Evolutionary conservation across 495 filamentous ascomycete species (phyloP), one percentile per base, ranked within the genome.

Genomic region (Podospora australis): DNA sequence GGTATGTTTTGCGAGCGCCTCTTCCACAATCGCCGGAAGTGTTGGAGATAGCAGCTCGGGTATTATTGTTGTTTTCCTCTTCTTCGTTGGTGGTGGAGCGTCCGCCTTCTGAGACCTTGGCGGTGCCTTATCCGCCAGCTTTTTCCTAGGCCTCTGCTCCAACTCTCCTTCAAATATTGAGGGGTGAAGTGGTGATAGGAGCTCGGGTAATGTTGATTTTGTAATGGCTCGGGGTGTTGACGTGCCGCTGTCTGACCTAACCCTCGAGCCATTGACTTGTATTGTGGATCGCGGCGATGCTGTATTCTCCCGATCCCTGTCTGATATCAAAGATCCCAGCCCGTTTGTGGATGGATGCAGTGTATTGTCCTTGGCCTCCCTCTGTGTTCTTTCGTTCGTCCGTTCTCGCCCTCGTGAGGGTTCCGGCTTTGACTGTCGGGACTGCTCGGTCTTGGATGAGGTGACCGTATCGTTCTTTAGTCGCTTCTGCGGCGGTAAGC

Each of bases 31-130:
- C 1, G 69, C 57, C 1, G 72, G 72, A 7, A 76, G 55, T 3
- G 71, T 76, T 4, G 72, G 72, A 6, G 72, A 76, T 6, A 76
- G 64, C 13, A 76, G 62, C 3, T 59, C 53, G 6, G 71, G 71
- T n/a, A 74, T 55, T 16, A 59, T 5, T 0, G 49, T 29, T 14
- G 51, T 53, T 48, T 62, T 71, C 20, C 50, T 56, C 41, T 65
- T 68, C 55, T 67, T 72, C 14, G 57, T 19, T 13, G 52, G 52
- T 5, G 66, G 55, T 1, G 38, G 39, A 3, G 40, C 43, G 6
- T 58, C 56, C 2, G 45, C 22, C 32, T 61, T 64, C 19, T 38
- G 28, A 0, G 50, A 3, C 26, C 52, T 60, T n/a, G 57, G 53
- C 5, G 59, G 55, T 4, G 59, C 58, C 40, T 62, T 68, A n/a